Conservation (phyloP, 2,329 filamentous ascomycete genomes). For the Diaporthe vaccinii region DNA sequence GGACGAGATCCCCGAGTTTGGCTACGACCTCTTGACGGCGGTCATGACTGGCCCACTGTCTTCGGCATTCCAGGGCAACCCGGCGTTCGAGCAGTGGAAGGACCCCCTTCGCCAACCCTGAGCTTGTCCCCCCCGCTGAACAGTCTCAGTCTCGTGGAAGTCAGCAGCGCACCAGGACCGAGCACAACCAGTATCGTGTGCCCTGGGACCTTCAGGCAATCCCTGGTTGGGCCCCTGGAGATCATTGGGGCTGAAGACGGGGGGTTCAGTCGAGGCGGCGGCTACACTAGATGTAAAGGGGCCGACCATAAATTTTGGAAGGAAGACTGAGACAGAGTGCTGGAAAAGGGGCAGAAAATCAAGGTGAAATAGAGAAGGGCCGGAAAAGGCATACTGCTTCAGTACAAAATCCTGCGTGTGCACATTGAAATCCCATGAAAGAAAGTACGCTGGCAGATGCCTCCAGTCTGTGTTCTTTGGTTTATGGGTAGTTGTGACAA, state of each 20-base stretch:
- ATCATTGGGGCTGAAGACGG: neutral
- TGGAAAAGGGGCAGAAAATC: neutral
- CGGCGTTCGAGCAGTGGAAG: neutral
- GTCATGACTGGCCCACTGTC: neutral
- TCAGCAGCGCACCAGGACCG: no score
- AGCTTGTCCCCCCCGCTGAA: neutral
- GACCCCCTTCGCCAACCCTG: no score
- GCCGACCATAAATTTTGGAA: neutral
- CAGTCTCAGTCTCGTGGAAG: neutral
- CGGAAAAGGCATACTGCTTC: no score
- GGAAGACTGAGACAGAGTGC: neutral
- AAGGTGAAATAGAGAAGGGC: no score
- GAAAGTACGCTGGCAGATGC: neutral
- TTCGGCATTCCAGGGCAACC: neutral
- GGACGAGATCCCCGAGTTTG: constrained; percentile 4
- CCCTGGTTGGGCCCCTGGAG: neutral
- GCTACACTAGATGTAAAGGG: neutral
- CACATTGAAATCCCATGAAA: neutral
- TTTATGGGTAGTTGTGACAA: no score
- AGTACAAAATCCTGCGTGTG: no score
- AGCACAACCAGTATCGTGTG: no score
- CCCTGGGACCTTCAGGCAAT: no score
- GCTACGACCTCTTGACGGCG: neutral
- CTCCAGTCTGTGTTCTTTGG: neutral
- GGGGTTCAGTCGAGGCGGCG: no score